Evolutionary conservation across 2,329 filamentous ascomycete species (phyloP).

Genomic region (Colletotrichum plurivorum): DNA sequence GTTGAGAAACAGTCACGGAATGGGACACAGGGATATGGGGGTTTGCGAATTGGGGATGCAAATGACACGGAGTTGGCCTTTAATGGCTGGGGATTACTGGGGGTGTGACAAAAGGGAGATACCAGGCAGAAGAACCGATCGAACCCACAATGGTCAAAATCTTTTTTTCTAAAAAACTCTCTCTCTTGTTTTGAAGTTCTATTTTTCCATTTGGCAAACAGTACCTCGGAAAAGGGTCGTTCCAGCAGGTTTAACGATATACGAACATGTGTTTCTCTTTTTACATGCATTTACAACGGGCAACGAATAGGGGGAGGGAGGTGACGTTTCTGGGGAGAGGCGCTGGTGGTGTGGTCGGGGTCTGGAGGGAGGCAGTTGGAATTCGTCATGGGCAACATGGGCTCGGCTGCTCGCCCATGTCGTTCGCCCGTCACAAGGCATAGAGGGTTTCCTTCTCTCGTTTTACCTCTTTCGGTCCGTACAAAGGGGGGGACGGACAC

Average conservation of each 20-base stretch:
- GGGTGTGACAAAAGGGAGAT: too few relatives aligned
- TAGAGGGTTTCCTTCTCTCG: too few relatives aligned
- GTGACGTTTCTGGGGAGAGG: not conserved
- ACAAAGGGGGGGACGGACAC: not conserved
- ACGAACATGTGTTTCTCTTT: conserved; percentile 5
- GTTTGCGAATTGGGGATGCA: too few relatives aligned
- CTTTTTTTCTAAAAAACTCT: not conserved
- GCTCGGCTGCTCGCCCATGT: too few relatives aligned
- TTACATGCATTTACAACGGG: conserved; percentile 6
- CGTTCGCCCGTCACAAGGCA: too few relatives aligned
- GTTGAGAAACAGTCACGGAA: too few relatives aligned
- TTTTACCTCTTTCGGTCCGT: not conserved
- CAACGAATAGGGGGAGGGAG: not conserved
- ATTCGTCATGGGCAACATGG: too few relatives aligned
- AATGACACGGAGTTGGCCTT: too few relatives aligned
- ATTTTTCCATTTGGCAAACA: not conserved
- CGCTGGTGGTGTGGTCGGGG: not conserved
- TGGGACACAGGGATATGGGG: too few relatives aligned
- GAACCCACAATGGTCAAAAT: not conserved
- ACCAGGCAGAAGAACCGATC: not conserved
- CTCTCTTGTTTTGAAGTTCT: not conserved
- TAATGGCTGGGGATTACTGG: too few relatives aligned
- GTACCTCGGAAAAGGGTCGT: not conserved
- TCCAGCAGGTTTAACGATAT: not conserved
- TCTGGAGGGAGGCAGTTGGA: too few relatives aligned